phyloP scores from a whole-genome alignment of 352 stramenopile genomes.

The Pythium sukuiense region DNA sequence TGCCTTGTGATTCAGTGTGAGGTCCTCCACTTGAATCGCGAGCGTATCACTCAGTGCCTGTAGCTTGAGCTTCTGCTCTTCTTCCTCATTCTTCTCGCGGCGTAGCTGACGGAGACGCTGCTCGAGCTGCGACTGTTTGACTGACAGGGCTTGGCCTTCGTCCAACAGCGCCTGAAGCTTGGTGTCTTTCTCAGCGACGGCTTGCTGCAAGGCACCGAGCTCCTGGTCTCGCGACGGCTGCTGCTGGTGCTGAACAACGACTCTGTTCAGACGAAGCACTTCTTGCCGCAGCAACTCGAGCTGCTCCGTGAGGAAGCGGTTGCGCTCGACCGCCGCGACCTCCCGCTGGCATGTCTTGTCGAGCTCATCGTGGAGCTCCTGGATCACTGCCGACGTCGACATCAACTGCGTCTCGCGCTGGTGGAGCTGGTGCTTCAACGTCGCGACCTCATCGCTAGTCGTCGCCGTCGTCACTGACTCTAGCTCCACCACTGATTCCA shows the following conservation, averaged over 20 bases:
- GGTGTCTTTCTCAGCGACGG: constrained; percentile 70
- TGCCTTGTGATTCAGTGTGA: constrained; percentile 43
- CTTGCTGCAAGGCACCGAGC: constrained; percentile 57
- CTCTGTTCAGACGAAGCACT: constrained; percentile 56
- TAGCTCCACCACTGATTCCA: background rate
- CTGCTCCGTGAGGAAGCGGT: constrained; percentile 63
- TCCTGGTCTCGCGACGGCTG: constrained; percentile 34
- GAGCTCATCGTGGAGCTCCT: constrained; percentile 74
- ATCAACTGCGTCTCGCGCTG: constrained; percentile 69
- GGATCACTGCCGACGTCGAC: constrained; percentile 57
- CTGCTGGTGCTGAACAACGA: constrained; percentile 35
- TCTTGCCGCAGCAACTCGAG: constrained; percentile 61
- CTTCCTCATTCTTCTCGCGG: constrained; percentile 80
- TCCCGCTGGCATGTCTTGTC: constrained; percentile 73
- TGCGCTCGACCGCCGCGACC: constrained; percentile 56
- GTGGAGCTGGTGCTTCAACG: constrained; percentile 42
- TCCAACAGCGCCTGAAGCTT: constrained; percentile 68
- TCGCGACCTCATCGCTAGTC: background rate
- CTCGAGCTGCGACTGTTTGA: constrained; percentile 79
- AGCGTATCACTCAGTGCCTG: constrained; percentile 57
- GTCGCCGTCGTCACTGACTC: background rate
- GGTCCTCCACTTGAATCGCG: constrained; percentile 45
- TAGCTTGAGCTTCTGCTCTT: constrained; percentile 53
- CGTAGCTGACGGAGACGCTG: constrained; percentile 63
- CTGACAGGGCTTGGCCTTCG: constrained; percentile 71